Conservation (phyloP, 331 rosid species). For the Rosa hybrid region DNA sequence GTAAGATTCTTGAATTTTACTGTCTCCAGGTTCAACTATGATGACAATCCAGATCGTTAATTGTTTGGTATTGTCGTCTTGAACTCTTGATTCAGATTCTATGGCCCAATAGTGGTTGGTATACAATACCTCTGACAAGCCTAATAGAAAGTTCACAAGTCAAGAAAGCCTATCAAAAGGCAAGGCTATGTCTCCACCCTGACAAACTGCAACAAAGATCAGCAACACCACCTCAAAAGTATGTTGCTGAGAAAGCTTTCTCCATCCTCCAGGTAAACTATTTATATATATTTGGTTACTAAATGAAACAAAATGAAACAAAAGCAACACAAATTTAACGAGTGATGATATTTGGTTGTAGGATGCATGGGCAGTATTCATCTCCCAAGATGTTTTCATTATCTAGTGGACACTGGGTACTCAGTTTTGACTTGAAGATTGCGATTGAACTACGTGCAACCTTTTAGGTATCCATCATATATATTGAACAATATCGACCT, state of each 20-base stretch:
- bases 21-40: background rate
- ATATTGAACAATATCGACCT: background rate
- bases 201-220: constrained; percentile 96
- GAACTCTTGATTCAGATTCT: constrained; percentile 49
- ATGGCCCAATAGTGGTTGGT: constrained; percentile 79
- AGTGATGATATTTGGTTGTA: constrained; percentile 32
- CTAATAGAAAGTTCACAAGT: constrained; percentile 74
- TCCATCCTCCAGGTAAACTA: constrained; percentile 72
- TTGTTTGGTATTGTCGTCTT: constrained; percentile 12
- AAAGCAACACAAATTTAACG: background rate
- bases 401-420: constrained; percentile 21
- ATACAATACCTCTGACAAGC: constrained; percentile 56
- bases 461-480: background rate
- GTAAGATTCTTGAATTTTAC: constrained; percentile 36
- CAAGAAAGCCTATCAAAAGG: constrained; percentile 91
- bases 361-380: constrained; percentile 89
- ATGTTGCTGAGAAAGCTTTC: constrained; percentile 73
- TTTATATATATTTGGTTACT: background rate
- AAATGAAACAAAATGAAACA: background rate
- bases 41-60: background rate
- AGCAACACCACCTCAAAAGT: constrained; percentile 70
- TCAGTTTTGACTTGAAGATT: constrained; percentile 26
- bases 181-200: constrained; percentile 92
- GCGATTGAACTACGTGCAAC: constrained; percentile 1
- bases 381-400: constrained; percentile 67